Percentiles rank a stretch among this genome's conserved stretches.
These are phyloP conservation scores for Simmondsia chinensis DNA, from an alignment of 148 eudicot species.

Conservation along the genomic window DNA sequence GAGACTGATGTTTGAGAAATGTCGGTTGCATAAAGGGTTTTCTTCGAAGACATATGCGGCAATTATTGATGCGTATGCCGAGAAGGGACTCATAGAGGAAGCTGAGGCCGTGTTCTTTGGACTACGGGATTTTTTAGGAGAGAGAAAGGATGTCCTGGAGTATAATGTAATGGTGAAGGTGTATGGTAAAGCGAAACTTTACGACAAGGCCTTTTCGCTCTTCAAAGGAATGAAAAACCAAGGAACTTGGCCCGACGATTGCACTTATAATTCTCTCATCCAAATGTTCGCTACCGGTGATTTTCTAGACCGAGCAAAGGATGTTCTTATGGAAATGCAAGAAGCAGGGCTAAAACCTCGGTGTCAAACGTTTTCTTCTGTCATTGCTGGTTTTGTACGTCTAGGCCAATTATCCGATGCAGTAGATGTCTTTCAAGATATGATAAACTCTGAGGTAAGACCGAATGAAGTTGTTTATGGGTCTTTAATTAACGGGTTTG, in stretches of 20 bases:
- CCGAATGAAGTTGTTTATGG: slow-evolving; percentile 87
- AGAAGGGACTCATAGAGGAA: slow-evolving; percentile 70
- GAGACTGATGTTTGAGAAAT: slow-evolving; percentile 30
- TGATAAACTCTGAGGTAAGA: slow-evolving; percentile 42
- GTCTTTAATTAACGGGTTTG: slow-evolving; percentile 71
- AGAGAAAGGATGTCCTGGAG: slow-evolving; percentile 54
- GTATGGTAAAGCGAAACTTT: slow-evolving; percentile 66
- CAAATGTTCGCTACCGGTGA: slow-evolving; percentile 80
- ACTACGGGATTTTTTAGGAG: slow-evolving; percentile 31
- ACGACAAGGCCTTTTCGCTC: slow-evolving; percentile 61
- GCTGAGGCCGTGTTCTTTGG: slow-evolving; percentile 65
- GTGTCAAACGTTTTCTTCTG: slow-evolving; percentile 48
- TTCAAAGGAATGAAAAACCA: slow-evolving; percentile 68
- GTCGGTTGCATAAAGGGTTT: slow-evolving; percentile 25
- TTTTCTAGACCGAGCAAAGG: slow-evolving; percentile 52
- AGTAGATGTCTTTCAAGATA: slow-evolving; percentile 39
- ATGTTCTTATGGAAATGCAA: slow-evolving; percentile 57
- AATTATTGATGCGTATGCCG: slow-evolving; percentile 72
- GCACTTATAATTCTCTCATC: slow-evolving; percentile 75
- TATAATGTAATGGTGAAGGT: slow-evolving; percentile 88
- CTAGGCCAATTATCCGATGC: slow-evolving; percentile 49
- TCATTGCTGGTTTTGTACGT: slow-evolving; percentile 54
- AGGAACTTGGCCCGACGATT: slow-evolving; percentile 86
- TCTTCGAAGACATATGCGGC: slow-evolving; percentile 59
- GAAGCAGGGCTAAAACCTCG: slow-evolving; percentile 53